Base-by-base conservation (phyloP, 139 green algal species). In the Picochlorum sp. region DNA sequence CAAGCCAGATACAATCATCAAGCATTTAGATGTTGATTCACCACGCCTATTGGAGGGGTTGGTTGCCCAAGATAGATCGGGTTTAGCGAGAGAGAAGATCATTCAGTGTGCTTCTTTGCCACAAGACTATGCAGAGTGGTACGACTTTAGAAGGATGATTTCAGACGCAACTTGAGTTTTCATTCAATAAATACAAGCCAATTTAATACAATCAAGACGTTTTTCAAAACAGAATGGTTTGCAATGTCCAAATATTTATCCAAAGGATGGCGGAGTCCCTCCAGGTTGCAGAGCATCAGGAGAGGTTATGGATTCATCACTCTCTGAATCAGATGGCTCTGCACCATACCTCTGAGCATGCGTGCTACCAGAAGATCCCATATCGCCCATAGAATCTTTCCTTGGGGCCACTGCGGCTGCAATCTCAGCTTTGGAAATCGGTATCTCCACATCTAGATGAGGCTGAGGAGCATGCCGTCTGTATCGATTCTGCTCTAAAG, bases 21-120 rank as follows among this genome's bases (percentile, higher is more conserved):
- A 55, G 25, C 76, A 84, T 53, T 57, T 83, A 30, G 76, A 84
- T 29, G 58, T 85, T 7, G 76, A 84, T 33, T 61, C 75, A 1
- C 71, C 78, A 3, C n/a, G 30, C 2, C 36, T 82, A 12, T 31
- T 82, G 36, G 47, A 29, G 7, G 70, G 44, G n/a, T 59, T 82
- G 32, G 45, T 65, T n/a, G 67, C 64, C 30, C 57, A 75, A 53
- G 67, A 82, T n/a, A 10, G 2, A 16, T 45, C 33, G 24, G 75
- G 68, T 4, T 32, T 74, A 29, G 76, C 66, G 65, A 32, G 50
- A 13, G 7, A 18, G 7, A 73, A 70, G 43, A 53, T 45, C 1
- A 59, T 82, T 22, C 65, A 75, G 52, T 82, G 75, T 56, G 40
- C 32, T 13, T 33, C 20, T 5, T 35, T 52, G 25, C 41, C 61